phyloP scores from a whole-genome alignment of 2,329 filamentous ascomycete genomes.

The Colletotrichum tabaci region DNA sequence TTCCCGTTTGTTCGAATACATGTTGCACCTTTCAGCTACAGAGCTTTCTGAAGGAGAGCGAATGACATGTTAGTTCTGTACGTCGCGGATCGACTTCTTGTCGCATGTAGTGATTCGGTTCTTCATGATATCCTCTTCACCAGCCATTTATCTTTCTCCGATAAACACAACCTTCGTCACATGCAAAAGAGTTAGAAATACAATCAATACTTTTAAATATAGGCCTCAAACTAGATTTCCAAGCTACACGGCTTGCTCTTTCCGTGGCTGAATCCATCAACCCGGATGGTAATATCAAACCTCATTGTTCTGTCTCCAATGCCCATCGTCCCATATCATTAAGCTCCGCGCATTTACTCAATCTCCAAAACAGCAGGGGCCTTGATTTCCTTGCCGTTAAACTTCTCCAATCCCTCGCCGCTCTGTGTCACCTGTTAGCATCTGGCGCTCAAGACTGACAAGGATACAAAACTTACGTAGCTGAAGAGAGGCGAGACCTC shows the following conservation, averaged over 20 bases:
- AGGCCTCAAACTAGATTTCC: background rate
- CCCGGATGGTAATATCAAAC: slow-evolving; percentile 10
- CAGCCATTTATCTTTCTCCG: too few relatives aligned
- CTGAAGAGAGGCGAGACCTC: slow-evolving; percentile 95
- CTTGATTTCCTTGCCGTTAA: slow-evolving; percentile 67
- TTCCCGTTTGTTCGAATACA: background rate
- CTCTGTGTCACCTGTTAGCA: slow-evolving; percentile 58
- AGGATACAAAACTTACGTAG: slow-evolving; percentile 80
- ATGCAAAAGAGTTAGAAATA: background rate
- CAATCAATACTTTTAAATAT: slow-evolving; percentile 23
- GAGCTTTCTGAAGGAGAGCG: too few relatives aligned
- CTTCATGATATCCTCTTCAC: background rate
- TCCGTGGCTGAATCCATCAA: slow-evolving; percentile 8
- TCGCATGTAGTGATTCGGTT: too few relatives aligned
- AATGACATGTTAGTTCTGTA: too few relatives aligned
- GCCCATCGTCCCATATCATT: slow-evolving; percentile 31
- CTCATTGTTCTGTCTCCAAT: slow-evolving; percentile 19
- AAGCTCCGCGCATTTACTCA: slow-evolving; percentile 49
- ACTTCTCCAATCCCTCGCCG: slow-evolving; percentile 73
- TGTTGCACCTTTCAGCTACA: background rate
- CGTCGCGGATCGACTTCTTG: too few relatives aligned
- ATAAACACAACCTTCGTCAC: background rate
- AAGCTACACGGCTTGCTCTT: slow-evolving; percentile 9
- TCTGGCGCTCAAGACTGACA: background rate
- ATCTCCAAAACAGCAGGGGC: slow-evolving; percentile 67